These are phyloP conservation scores for Ophiostoma sp. DNA, from an alignment of 2,329 filamentous ascomycete genomes.

Conservation along the genomic window DNA sequence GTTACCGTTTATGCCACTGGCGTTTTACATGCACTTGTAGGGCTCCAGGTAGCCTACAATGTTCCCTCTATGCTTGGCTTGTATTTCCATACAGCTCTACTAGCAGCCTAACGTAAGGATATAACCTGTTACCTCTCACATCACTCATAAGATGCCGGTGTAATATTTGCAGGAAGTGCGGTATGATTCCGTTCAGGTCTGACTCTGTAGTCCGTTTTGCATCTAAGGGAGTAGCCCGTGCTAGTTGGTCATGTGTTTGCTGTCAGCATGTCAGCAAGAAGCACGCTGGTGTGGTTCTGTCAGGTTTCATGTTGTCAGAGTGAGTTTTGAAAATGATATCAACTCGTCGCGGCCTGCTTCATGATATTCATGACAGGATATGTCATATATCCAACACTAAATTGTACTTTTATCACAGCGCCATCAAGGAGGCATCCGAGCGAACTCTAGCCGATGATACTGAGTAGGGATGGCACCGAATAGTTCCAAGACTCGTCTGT, in stretches of 20 bases:
- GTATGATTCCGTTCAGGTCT: background rate
- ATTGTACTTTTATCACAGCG: background rate
- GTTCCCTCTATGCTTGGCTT: background rate
- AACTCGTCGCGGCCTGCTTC: background rate
- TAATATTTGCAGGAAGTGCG: background rate
- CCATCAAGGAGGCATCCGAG: background rate
- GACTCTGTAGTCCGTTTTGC: background rate
- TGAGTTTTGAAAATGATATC: background rate
- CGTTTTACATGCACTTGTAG: background rate
- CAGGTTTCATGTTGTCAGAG: background rate
- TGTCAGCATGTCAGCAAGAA: background rate
- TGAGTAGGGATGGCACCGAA: background rate
- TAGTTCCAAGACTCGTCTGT: background rate
- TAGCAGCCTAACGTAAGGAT: no score
- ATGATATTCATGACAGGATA: background rate
- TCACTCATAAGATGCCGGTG: no score
- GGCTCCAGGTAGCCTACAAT: background rate
- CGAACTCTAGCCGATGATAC: no score
- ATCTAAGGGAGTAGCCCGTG: background rate
- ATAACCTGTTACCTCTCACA: no score
- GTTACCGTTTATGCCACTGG: background rate
- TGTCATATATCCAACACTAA: no score
- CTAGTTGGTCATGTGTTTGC: background rate
- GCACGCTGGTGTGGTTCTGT: background rate
- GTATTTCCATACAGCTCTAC: background rate